Conservation (phyloP, 2,329 filamentous ascomycete species). For the Hyphodiscus sp. region DNA sequence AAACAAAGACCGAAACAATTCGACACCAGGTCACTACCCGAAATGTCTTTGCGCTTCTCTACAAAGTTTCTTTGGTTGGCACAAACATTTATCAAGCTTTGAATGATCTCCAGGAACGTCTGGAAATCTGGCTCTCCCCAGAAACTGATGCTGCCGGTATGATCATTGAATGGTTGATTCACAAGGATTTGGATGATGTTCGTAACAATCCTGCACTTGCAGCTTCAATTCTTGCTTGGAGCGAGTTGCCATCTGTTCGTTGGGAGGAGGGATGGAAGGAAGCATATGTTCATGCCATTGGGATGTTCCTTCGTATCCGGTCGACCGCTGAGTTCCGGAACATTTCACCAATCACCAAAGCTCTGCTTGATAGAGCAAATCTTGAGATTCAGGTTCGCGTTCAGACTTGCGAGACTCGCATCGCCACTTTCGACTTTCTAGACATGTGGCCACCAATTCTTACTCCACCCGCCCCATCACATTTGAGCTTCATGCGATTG, state of each 20-base stretch:
- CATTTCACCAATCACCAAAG: conserved; percentile 55
- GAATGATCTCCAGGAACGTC: conserved; percentile 52
- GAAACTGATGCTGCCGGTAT: conserved; percentile 51
- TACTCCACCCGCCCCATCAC: conserved; percentile 28
- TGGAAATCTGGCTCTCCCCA: conserved; percentile 51
- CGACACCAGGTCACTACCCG: conserved; percentile 60
- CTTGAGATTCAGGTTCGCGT: conserved; percentile 57
- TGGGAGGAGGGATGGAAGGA: conserved; percentile 65
- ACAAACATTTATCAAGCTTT: conserved; percentile 57
- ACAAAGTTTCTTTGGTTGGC: conserved; percentile 58
- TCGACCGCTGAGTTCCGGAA: conserved; percentile 48
- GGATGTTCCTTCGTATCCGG: conserved; percentile 52
- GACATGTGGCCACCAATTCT: conserved; percentile 51
- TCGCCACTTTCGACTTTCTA: conserved; percentile 52
- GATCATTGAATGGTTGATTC: conserved; percentile 54
- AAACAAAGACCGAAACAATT: conserved; percentile 42
- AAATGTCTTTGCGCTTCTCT: conserved; percentile 62
- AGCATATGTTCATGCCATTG: conserved; percentile 59
- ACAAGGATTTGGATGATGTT: conserved; percentile 56
- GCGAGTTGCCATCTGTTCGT: conserved; percentile 50
- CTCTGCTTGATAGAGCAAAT: conserved; percentile 54
- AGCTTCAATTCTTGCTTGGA: conserved; percentile 57
- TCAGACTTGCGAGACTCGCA: conserved; percentile 53
- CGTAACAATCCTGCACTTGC: conserved; percentile 54
- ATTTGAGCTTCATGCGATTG: conserved; percentile 50